phyloP scores from a whole-genome alignment of 2,329 filamentous ascomycete genomes.

The Zymoseptoria brevis region DNA sequence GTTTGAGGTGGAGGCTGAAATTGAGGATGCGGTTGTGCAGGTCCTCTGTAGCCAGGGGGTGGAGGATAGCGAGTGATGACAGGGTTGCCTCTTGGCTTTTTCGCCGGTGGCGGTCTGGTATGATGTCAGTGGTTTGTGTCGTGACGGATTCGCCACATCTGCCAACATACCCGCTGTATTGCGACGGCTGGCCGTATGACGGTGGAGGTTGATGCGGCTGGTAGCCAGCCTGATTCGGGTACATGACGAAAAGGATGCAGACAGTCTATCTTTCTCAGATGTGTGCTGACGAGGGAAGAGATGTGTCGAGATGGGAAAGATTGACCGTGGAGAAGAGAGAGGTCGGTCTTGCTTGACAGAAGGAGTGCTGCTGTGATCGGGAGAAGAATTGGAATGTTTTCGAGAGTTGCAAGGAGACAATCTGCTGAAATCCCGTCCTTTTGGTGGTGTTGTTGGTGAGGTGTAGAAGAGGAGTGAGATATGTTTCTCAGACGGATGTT shows the following conservation, averaged over 20 bases:
- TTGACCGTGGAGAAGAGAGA: slow-evolving; percentile 1
- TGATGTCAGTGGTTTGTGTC: not conserved
- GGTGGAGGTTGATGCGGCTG: slow-evolving; percentile 2
- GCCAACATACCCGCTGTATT: slow-evolving; percentile 8
- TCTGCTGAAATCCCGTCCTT: slow-evolving; percentile 5
- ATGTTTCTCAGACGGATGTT: not conserved
- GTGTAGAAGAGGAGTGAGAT: not conserved
- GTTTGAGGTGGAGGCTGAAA: slow-evolving; percentile 7
- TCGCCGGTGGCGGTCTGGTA: slow-evolving; percentile 28
- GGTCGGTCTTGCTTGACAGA: not conserved
- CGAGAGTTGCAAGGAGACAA: slow-evolving; percentile 12
- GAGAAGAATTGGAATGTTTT: slow-evolving; percentile 4
- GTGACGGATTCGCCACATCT: too few species aligned
- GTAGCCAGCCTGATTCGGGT: not conserved
- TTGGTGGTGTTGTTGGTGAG: not conserved
- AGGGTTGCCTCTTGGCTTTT: slow-evolving; percentile 40
- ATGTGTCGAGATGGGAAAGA: not conserved
- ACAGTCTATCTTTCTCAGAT: slow-evolving; percentile 5
- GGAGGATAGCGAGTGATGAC: slow-evolving; percentile 44
- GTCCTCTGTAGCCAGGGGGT: slow-evolving; percentile 38
- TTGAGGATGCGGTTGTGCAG: slow-evolving; percentile 13
- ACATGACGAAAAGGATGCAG: slow-evolving; percentile 5
- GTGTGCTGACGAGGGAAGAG: not conserved
- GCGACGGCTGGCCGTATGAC: slow-evolving; percentile 3
- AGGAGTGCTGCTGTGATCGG: slow-evolving; percentile 1